These are phyloP conservation scores for Rhizopogon vulgaris DNA, from an alignment of 768 basidiomycete genomes.

Conservation along the genomic window DNA sequence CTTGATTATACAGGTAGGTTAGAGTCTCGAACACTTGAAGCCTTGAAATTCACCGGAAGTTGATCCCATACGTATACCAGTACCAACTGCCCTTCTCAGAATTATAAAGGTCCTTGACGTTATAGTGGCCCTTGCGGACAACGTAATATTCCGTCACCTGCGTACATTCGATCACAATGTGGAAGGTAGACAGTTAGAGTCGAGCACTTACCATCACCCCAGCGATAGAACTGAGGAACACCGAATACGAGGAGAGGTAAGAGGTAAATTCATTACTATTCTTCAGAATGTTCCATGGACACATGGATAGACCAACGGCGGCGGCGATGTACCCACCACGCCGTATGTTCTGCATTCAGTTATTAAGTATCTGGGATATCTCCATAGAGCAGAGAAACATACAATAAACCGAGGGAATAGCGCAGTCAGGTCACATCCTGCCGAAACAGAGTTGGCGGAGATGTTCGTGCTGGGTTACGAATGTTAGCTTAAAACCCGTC, in stretches of 20 bases:
- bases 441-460: conserved; percentile 77
- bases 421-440: conserved; percentile 78
- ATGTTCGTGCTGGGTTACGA: conserved; percentile 55
- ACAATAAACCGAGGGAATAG: conserved; percentile 73
- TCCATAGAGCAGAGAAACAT: conserved; percentile 12
- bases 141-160: conserved; percentile 78
- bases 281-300: conserved; percentile 73
- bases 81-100: conserved; percentile 59
- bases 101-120: conserved; percentile 65
- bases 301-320: conserved; percentile 67
- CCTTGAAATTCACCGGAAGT: conserved; percentile 48
- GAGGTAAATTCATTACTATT: conserved; percentile 72
- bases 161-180: not conserved
- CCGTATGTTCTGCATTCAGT: conserved; percentile 57
- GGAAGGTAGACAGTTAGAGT: not conserved
- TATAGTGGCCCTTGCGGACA: conserved; percentile 63
- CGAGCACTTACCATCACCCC: conserved; percentile 62
- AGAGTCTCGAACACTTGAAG: conserved; percentile 3
- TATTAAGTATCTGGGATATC: not conserved
- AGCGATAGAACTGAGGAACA: conserved; percentile 76
- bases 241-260: conserved; percentile 78
- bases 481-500: conserved; percentile 5
- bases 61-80: conserved; percentile 68
- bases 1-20: conserved; percentile 20
- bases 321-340: conserved; percentile 83